A percentile compares a stretch with the other conserved stretches of the same genome.
These are phyloP conservation scores for Hyphodiscus sp. DNA, from an alignment of 2,329 filamentous ascomycete genomes.

Conservation along the genomic window DNA sequence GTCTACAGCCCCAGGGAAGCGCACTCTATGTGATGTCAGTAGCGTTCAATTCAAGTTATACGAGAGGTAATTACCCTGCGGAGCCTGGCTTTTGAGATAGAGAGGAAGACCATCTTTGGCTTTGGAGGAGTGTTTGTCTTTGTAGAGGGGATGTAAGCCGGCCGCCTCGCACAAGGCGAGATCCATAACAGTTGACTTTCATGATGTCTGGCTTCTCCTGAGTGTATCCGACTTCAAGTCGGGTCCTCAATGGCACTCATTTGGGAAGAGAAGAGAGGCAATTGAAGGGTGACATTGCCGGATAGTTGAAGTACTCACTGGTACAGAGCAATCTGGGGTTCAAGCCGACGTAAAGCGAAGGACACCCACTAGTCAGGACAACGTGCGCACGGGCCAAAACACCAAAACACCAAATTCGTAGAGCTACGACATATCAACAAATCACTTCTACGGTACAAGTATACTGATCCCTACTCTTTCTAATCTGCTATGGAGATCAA, in stretches of 20 bases:
- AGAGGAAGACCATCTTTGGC: conserved; percentile 23
- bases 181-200: conserved; percentile 4
- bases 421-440: no score
- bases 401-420: no score
- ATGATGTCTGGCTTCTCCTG: not conserved
- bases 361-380: no score
- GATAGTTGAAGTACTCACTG: not conserved
- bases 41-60: not conserved
- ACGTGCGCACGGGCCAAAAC: no score
- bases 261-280: not conserved
- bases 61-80: conserved; percentile 18
- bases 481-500: no score
- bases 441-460: no score
- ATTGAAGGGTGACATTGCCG: not conserved
- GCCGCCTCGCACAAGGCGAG: not conserved
- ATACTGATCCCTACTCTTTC: no score
- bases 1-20: conserved; percentile 89
- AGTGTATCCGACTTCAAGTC: not conserved
- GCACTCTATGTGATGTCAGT: conserved; percentile 41
- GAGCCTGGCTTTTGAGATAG: conserved; percentile 24
- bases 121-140: not conserved
- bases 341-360: not conserved
- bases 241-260: not conserved
- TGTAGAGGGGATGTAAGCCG: not conserved
- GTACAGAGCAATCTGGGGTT: no score